phyloP scores from a whole-genome alignment of 805 yeast species.

The Candida morakotiae region DNA sequence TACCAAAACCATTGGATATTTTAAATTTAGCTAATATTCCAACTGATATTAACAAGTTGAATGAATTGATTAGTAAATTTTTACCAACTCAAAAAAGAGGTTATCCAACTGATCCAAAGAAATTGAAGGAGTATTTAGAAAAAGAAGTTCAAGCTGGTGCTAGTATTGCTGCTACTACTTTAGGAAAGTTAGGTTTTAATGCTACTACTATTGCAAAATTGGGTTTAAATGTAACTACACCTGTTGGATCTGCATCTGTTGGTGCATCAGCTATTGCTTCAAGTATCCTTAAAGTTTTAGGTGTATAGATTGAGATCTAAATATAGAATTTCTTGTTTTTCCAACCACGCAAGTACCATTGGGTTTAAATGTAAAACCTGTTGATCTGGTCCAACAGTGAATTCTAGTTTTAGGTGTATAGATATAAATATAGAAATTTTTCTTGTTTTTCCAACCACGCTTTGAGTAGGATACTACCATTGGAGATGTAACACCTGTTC shows the following conservation, averaged over 20 bases:
- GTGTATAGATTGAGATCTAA: no score
- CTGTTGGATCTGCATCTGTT: background rate
- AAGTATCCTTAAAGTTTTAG: background rate
- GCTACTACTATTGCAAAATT: slow-evolving; percentile 1
- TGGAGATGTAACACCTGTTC: no score
- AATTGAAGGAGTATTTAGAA: background rate
- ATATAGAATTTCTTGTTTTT: no score
- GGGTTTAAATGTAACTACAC: background rate
- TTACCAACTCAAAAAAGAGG: background rate
- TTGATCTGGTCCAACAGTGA: no score
- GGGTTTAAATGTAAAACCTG: no score
- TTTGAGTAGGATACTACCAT: no score
- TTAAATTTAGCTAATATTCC: background rate
- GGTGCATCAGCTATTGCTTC: background rate
- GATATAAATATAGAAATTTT: no score
- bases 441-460: no score
- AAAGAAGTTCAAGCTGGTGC: background rate
- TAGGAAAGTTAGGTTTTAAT: background rate
- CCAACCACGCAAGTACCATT: no score
- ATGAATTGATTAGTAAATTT: background rate
- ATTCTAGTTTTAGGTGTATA: no score
- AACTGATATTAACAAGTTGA: background rate
- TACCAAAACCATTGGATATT: background rate
- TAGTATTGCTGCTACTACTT: background rate
- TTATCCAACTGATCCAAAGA: background rate